Percentiles rank a stretch among this genome's conserved stretches.
Evolutionary conservation across 495 filamentous ascomycete species (phyloP).

Genomic region (Darksidea phi): DNA sequence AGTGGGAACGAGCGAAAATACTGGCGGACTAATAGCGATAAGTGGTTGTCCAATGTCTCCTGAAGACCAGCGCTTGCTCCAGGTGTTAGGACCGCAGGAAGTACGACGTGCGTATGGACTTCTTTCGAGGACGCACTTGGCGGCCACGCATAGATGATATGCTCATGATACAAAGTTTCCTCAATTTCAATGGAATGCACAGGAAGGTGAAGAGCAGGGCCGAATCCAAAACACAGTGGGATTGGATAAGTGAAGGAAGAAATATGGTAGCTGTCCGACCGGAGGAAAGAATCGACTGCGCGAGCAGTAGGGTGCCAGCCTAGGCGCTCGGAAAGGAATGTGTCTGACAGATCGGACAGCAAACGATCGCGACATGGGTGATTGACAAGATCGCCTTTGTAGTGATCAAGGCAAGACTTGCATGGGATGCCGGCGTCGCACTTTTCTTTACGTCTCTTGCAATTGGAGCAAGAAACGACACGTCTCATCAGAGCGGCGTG

Average conservation of each 20-base stretch:
- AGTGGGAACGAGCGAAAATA: constrained; percentile 35
- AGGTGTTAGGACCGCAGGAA: constrained; percentile 30
- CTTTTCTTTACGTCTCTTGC: constrained; percentile 29
- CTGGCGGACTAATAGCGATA: constrained; percentile 28
- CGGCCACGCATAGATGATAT: constrained; percentile 36
- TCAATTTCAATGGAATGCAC: constrained; percentile 14
- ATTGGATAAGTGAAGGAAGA: constrained; percentile 17
- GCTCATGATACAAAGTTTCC: constrained; percentile 25
- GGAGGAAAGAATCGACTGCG: constrained; percentile 25
- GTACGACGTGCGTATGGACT: constrained; percentile 21
- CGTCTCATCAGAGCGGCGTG: constrained; percentile 35
- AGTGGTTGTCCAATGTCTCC: constrained; percentile 25
- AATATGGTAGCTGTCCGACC: background rate
- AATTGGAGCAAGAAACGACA: constrained; percentile 28
- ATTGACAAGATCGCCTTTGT: constrained; percentile 30
- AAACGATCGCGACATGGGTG: constrained; percentile 31
- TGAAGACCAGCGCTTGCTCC: constrained; percentile 11
- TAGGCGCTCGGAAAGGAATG: constrained; percentile 30
- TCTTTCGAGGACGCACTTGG: constrained; percentile 12
- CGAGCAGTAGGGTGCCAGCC: constrained; percentile 35
- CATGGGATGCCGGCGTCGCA: constrained; percentile 38
- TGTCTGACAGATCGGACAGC: constrained; percentile 19
- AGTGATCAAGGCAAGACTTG: constrained; percentile 36
- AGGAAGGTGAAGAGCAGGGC: constrained; percentile 17
- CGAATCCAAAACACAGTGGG: constrained; percentile 34